Evolutionary conservation across 176 grass and related monocot species (phyloP), one percentile per base, ranked within the genome.

Genomic region (barley (Hordeum vulgare)): DNA sequence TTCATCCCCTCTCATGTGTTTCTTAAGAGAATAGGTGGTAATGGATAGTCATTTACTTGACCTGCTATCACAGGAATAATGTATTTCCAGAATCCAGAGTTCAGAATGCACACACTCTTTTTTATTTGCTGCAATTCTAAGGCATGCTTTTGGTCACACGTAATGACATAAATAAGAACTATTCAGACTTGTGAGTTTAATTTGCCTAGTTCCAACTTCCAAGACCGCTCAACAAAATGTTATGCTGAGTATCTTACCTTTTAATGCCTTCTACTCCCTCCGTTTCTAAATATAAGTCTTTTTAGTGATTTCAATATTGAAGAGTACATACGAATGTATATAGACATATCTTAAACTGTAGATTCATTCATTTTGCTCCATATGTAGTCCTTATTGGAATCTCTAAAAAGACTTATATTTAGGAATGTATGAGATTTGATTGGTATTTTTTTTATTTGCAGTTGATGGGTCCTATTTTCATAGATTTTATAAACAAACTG

Each of bases 381-480:
- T n/a, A n/a, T n/a, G n/a, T n/a, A n/a, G n/a, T n/a, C n/a, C n/a
- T n/a, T n/a, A n/a, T n/a, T n/a, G n/a, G n/a, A n/a, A n/a, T n/a
- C n/a, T n/a, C n/a, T n/a, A n/a, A n/a, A n/a, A n/a, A n/a, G 35
- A 44, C 49, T 74, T 75, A 9, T 75, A 9, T 23, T n/a, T n/a
- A n/a, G n/a, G n/a, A n/a, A n/a, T n/a, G n/a, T 29, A 34, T 12
- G 7, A 71, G 5, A 77, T 61, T 82, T 81, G 24, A 71, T 59
- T 71, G 27, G 11, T 67, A 54, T 5, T 67, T 83, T 65, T 85
- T 31, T 56, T 83, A 17, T 84, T 74, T 93, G 71, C 59, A 98
- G 95, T 29, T 59, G 92, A 94, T 77, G 95, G 82, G 15, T 98
- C 95, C 51, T 98, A 91, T 87, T 86, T 98, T 70, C 90, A 98